phyloP scores from a whole-genome alignment of 1,284 basidiomycete genomes.

The Porogramme epimiltina region DNA sequence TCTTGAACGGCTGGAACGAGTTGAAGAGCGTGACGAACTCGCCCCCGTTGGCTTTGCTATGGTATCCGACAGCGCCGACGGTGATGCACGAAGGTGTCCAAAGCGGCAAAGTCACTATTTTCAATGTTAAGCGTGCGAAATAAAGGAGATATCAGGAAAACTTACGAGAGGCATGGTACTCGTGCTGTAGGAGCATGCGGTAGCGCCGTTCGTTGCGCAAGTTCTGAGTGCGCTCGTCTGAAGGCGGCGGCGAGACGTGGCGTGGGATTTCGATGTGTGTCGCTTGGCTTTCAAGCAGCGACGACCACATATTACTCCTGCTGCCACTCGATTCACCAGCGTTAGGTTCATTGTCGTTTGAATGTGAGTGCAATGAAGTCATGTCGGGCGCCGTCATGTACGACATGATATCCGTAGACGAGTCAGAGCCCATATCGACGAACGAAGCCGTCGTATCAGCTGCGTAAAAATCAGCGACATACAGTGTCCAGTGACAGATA shows the following conservation, averaged over 20 bases:
- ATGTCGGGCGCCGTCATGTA: slow-evolving; percentile 22
- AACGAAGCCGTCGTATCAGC: slow-evolving; percentile 25
- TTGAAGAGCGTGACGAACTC: slow-evolving; percentile 73
- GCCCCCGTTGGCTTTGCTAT: slow-evolving; percentile 57
- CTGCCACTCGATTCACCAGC: slow-evolving; percentile 1
- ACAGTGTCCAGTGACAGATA: too few relatives aligned
- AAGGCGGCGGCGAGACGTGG: slow-evolving; percentile 30
- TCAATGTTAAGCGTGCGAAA: neutral
- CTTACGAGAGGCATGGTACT: slow-evolving; percentile 70
- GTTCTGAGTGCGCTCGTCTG: slow-evolving; percentile 45
- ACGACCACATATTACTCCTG: slow-evolving; percentile 18
- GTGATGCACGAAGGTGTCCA: slow-evolving; percentile 65
- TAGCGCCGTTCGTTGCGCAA: slow-evolving; percentile 63
- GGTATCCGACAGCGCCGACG: slow-evolving; percentile 74
- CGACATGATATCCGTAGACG: slow-evolving; percentile 23
- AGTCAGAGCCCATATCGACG: slow-evolving; percentile 18
- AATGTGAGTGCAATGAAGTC: slow-evolving; percentile 1
- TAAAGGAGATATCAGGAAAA: neutral
- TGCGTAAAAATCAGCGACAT: neutral
- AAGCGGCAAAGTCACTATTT: slow-evolving; percentile 70
- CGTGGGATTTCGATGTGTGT: slow-evolving; percentile 12
- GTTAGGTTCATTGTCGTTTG: neutral
- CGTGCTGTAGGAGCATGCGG: slow-evolving; percentile 59
- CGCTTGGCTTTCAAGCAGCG: slow-evolving; percentile 11
- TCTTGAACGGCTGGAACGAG: slow-evolving; percentile 51